These are phyloP conservation scores for Candida glucosophila DNA, from an alignment of 1,139 yeast species.

Conservation along the genomic window DNA sequence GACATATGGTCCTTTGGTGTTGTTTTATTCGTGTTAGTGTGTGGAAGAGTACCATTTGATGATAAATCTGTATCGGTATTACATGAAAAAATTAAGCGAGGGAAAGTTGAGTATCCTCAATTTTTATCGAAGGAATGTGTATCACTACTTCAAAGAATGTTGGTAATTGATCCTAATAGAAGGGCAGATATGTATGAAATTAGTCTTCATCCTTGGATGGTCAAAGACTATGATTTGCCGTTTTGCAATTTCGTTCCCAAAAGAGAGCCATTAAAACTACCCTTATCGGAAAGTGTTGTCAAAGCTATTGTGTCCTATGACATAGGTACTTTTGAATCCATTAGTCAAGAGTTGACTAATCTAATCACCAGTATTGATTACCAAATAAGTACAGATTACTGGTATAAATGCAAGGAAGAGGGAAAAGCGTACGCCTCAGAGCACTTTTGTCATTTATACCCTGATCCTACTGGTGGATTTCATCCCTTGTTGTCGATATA, in stretches of 20 bases:
- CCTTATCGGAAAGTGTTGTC: slow-evolving; percentile 64
- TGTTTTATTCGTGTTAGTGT: slow-evolving; percentile 84
- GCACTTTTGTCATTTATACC: slow-evolving; percentile 30
- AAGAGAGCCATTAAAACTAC: slow-evolving; percentile 64
- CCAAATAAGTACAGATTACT: slow-evolving; percentile 52
- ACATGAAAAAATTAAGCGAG: slow-evolving; percentile 90
- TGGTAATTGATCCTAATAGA: slow-evolving; percentile 77
- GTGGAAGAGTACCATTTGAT: slow-evolving; percentile 98
- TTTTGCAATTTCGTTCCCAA: slow-evolving; percentile 69
- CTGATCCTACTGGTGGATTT: slow-evolving; percentile 83
- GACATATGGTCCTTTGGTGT: slow-evolving; percentile 99
- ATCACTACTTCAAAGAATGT: slow-evolving; percentile 79
- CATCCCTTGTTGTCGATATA: slow-evolving; percentile 88
- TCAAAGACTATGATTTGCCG: slow-evolving; percentile 71
- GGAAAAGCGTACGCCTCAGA: slow-evolving; percentile 37
- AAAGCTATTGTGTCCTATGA: slow-evolving; percentile 74
- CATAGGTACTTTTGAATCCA: slow-evolving; percentile 59
- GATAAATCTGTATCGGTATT: slow-evolving; percentile 88
- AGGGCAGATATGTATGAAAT: slow-evolving; percentile 79
- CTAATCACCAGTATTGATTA: slow-evolving; percentile 65
- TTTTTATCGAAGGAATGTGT: slow-evolving; percentile 76
- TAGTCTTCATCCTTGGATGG: slow-evolving; percentile 91
- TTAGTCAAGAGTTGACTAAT: slow-evolving; percentile 47
- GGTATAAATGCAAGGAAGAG: slow-evolving; percentile 44
- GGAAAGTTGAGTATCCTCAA: slow-evolving; percentile 85